Evolutionary conservation across 2,329 filamentous ascomycete genomes (phyloP), one percentile per base, ranked within the genome.

Genomic region (Botrytis aclada): DNA sequence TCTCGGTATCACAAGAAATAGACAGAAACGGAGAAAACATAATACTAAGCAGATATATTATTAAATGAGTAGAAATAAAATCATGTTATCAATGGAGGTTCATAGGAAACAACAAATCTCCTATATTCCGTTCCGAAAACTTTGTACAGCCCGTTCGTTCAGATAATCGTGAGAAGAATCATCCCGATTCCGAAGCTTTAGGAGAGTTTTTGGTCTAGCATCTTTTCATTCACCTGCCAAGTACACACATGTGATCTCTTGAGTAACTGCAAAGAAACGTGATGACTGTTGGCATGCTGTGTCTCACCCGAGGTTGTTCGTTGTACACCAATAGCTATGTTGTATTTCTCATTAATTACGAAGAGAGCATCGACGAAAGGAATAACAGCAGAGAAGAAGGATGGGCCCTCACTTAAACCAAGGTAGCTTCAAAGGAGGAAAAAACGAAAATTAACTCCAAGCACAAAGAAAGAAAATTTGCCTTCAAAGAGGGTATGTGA

Each of bases 111-210:
- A 54, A 54, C 25, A 29, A 67, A 32, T 67, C 65, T 41, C 65
- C 65, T 69, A 43, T 32, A 14, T 69, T 56, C 65, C 65, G 63
- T 47, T 18, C 63, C 63, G 63, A 47, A 29, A 39, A 25, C 62
- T 18, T 20, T 22, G 41, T 65, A 37, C 22, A 37, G 45, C 65
- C 41, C 41, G 3, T 47, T 56, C 37, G 25, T 47, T 56, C 37
- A 32, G 65, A 56, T 43, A 56, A 41, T 69, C 65, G 65, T 56
- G 25, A 22, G 14, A 12, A 22, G 37, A 34, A 56, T 67, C 47
- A 41, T 29, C n/a, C 63, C 22, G 43, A 37, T 18, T 54, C 64
- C 64, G 45, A 41, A 29, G 25, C 18, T 32, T 18, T 39, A 67
- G 64, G 47, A 41, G 34, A 39, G n/a, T 67, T 56, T 54, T 54